Conservation (phyloP, 2,329 filamentous ascomycete genomes). For the Lachnellula suecica region DNA sequence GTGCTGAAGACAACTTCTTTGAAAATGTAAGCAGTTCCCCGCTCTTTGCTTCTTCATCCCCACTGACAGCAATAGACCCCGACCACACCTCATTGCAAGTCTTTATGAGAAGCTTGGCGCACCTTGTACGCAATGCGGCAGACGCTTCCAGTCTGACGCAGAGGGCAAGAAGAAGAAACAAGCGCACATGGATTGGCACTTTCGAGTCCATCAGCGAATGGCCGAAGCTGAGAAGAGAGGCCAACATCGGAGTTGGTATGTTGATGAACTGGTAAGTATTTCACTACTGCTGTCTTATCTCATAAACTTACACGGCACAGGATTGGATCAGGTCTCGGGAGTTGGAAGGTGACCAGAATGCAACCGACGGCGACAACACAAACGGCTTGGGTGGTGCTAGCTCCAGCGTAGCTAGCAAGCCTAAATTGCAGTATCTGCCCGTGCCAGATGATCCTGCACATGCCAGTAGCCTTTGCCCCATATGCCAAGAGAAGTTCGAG, state of each 20-base stretch:
- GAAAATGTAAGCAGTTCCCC: constrained; percentile 60
- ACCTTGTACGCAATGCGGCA: constrained; percentile 87
- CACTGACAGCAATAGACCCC: constrained; percentile 48
- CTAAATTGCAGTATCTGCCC: constrained; percentile 69
- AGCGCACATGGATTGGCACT: constrained; percentile 97
- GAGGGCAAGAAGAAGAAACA: constrained; percentile 84
- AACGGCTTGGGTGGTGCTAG: constrained; percentile 39
- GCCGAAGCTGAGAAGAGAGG: constrained; percentile 82
- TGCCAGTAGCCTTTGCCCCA: constrained; percentile 79
- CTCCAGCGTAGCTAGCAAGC: constrained; percentile 41
- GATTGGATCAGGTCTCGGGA: constrained; percentile 91
- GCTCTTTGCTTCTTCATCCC: background rate
- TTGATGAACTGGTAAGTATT: constrained; percentile 74
- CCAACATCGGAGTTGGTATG: constrained; percentile 92
- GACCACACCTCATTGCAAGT: constrained; percentile 68
- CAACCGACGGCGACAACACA: constrained; percentile 37
- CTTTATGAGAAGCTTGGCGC: constrained; percentile 83
- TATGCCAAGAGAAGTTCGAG: constrained; percentile 94
- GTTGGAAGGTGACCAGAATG: constrained; percentile 64
- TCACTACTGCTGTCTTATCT: background rate
- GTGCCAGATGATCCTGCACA: constrained; percentile 78
- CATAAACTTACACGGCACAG: constrained; percentile 41
- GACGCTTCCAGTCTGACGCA: constrained; percentile 76
- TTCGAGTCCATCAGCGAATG: constrained; percentile 86
- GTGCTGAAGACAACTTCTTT: constrained; percentile 67